These are phyloP conservation scores for Chlamydomonas sp. DNA, from an alignment of 139 green algal genomes.

Conservation along the genomic window DNA sequence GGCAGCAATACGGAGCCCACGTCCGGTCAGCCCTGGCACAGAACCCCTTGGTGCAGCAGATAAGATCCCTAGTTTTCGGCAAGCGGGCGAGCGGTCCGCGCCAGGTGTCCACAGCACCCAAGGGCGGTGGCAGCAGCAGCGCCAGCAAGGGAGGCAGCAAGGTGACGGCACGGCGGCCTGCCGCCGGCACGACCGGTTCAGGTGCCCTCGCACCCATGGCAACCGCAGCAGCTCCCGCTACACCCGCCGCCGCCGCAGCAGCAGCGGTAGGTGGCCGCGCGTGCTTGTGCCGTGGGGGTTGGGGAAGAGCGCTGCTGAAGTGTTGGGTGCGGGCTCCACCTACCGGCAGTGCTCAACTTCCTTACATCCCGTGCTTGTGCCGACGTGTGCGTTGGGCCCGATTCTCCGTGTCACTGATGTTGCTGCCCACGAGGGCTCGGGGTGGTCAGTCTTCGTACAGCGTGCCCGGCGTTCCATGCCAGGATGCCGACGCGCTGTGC, in stretches of 20 bases:
- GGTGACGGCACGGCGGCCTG: neutral
- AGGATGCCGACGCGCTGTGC: too few species aligned
- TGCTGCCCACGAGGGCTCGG: too few species aligned
- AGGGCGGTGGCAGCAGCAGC: neutral
- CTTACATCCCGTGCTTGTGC: too few species aligned
- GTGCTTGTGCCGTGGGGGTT: too few species aligned
- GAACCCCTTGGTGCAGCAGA: constrained; percentile 30
- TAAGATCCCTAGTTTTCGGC: constrained; percentile 12
- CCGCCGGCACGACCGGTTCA: neutral
- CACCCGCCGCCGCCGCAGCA: neutral
- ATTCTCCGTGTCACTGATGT: too few species aligned
- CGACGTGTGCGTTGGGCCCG: too few species aligned
- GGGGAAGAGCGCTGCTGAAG: too few species aligned
- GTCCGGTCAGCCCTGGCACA: neutral
- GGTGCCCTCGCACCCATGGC: neutral
- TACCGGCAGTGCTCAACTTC: too few species aligned
- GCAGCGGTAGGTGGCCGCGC: too few species aligned
- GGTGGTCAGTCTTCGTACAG: too few species aligned
- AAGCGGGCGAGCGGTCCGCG: neutral
- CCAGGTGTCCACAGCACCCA: neutral
- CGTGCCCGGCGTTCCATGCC: too few species aligned
- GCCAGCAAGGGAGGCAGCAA: neutral
- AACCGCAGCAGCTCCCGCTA: constrained; percentile 8
- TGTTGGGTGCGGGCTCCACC: too few species aligned
- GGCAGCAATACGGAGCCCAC: constrained; percentile 1